These are phyloP conservation scores for Botryotinia convoluta DNA, from an alignment of 2,329 filamentous ascomycete genomes.

Conservation along the genomic window DNA sequence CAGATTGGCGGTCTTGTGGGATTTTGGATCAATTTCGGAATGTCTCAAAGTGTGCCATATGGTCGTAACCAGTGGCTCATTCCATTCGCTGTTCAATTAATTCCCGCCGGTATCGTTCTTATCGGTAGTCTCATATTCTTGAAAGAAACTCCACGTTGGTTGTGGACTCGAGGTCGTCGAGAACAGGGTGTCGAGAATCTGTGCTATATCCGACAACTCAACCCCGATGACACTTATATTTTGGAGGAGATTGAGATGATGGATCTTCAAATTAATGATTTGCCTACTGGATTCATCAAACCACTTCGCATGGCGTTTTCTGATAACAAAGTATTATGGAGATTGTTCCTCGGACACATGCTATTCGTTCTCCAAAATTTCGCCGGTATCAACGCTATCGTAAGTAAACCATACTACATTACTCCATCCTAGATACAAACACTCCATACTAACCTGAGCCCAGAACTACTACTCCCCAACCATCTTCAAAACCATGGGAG, in stretches of 20 bases:
- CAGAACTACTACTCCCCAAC: conserved; percentile 31
- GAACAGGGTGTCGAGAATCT: conserved; percentile 57
- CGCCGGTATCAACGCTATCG: conserved; percentile 12
- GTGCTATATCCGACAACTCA: conserved; percentile 63
- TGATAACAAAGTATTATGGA: neutral
- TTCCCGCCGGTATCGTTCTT: conserved; percentile 37
- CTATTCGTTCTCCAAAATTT: conserved; percentile 9
- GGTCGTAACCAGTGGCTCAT: conserved; percentile 36
- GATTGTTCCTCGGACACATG: conserved; percentile 4
- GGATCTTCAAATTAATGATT: conserved; percentile 55
- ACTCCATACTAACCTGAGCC: neutral
- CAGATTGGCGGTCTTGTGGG: conserved; percentile 63
- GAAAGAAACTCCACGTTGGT: conserved; percentile 63
- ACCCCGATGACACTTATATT: conserved; percentile 60
- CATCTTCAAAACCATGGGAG: conserved; percentile 29
- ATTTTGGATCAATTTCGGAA: conserved; percentile 56
- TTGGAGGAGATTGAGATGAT: conserved; percentile 70
- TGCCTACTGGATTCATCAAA: conserved; percentile 42
- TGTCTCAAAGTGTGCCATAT: conserved; percentile 9
- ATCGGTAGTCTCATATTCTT: conserved; percentile 51
- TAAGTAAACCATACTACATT: neutral
- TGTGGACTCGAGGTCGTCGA: conserved; percentile 38
- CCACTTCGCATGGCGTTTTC: conserved; percentile 67
- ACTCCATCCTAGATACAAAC: neutral
- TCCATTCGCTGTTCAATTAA: conserved; percentile 39